These are phyloP conservation scores for Sporisorium graminicola DNA, from an alignment of 1,284 basidiomycete genomes.

Conservation along the genomic window DNA sequence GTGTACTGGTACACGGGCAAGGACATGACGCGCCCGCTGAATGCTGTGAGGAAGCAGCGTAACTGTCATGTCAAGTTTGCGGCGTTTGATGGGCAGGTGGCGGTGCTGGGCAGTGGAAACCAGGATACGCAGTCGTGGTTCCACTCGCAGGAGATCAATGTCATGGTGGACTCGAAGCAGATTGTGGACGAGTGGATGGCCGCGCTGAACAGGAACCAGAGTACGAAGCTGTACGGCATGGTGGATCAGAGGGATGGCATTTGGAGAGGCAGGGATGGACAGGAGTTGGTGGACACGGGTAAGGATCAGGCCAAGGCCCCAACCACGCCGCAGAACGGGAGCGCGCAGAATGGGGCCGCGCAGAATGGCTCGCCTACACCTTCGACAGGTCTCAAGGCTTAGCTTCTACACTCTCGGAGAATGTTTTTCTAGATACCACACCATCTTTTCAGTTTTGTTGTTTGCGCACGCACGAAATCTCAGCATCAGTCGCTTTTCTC, in stretches of 20 bases:
- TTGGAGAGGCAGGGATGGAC: slow-evolving; percentile 75
- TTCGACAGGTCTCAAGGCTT: background rate
- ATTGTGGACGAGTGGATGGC: slow-evolving; percentile 78
- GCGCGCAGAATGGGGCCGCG: background rate
- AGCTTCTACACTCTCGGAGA: background rate
- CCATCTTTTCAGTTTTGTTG: background rate
- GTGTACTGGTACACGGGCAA: slow-evolving; percentile 78
- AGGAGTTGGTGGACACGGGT: slow-evolving; percentile 59
- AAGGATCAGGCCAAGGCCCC: slow-evolving; percentile 32
- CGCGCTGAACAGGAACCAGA: slow-evolving; percentile 78
- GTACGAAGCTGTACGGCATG: slow-evolving; percentile 77
- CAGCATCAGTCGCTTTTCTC: background rate
- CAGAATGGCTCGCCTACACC: background rate
- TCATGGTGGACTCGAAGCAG: slow-evolving; percentile 78
- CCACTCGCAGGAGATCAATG: slow-evolving; percentile 82
- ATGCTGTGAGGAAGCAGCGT: slow-evolving; percentile 79
- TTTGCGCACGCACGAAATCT: background rate
- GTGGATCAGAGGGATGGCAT: slow-evolving; percentile 77
- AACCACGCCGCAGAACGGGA: slow-evolving; percentile 1
- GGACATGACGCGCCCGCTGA: slow-evolving; percentile 80
- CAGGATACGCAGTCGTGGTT: slow-evolving; percentile 78
- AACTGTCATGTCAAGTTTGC: slow-evolving; percentile 80
- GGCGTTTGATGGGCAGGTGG: slow-evolving; percentile 78
- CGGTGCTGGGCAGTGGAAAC: slow-evolving; percentile 79
- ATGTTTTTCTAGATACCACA: slow-evolving; percentile 1